Conservation (phyloP, 768 basidiomycete genomes). For the Tricholoma saponaceum region DNA sequence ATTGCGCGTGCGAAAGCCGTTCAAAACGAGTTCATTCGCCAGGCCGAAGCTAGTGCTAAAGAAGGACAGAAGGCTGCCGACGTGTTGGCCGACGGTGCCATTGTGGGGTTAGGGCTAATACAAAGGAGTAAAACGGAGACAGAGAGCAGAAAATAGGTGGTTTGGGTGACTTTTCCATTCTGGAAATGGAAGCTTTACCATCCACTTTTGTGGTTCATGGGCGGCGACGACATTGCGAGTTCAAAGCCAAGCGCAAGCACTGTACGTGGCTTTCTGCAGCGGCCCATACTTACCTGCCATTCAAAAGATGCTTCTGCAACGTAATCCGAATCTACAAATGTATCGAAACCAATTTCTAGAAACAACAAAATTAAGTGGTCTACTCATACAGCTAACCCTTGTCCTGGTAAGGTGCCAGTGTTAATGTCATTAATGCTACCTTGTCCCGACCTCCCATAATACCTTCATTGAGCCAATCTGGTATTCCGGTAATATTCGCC, state of each 20-base stretch:
- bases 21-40: slow-evolving; percentile 66
- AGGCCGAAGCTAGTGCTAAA: slow-evolving; percentile 59
- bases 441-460: slow-evolving; percentile 24
- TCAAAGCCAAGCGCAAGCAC: neutral
- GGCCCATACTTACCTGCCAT: neutral
- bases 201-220: neutral
- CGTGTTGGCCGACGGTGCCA: slow-evolving; percentile 66
- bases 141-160: slow-evolving; percentile 8
- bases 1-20: slow-evolving; percentile 54
- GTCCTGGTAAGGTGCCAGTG: neutral
- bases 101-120: slow-evolving; percentile 75
- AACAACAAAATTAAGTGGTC: neutral
- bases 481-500: slow-evolving; percentile 26
- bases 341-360: neutral
- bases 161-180: neutral
- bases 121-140: slow-evolving; percentile 38
- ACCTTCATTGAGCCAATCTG: slow-evolving; percentile 41
- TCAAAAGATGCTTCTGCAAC: neutral
- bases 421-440: neutral
- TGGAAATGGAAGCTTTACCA: neutral
- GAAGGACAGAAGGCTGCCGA: slow-evolving; percentile 73
- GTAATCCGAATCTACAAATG: neutral
- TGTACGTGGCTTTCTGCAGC: neutral
- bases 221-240: neutral
- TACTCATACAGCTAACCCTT: neutral